Base-by-base conservation (phyloP, 345 rosid genomes). In the Carallia pectinifolia region DNA sequence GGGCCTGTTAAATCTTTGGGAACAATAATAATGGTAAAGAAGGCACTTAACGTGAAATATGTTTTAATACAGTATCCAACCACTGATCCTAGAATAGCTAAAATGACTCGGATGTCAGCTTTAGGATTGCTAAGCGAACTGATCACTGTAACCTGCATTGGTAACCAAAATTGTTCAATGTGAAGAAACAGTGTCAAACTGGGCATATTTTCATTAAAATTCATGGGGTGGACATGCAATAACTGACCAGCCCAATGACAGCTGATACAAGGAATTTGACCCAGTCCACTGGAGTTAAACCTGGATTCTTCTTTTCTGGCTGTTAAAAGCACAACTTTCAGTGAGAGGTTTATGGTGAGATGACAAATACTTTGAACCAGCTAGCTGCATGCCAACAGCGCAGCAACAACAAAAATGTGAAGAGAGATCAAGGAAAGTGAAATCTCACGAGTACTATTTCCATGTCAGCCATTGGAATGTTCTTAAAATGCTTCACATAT, bases 211-310 rank as follows among this genome's bases (percentile, higher is more conserved):
- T 47, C 63, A 56, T 63, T 30, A 38, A 36, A 34, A 19, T 52
- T 62, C 34, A 17, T 44, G 50, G 50, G 50, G 8, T 5, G 62
- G 61, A 33, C 1, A 60, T 47, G 65, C 30, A 53, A 56, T 31
- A 8, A 62, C 74, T 65, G 53, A 76, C 79, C 79, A 76, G 50
- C n/a, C 79, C 79, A 50, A 76, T 40, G 15, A 70, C 12, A 53
- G 79, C 74, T 59, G 79, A 70, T 10, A 31, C 79, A 23, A 76
- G 33, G 67, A 76, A 76, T 39, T 59, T 70, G 44, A 76, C 79
- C 79, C 79, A 76, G 18, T 76, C 79, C 79, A 70, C 61, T 39
- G 79, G 79, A 70, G 74, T 76, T 53, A 76, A 65, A 47, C 79
- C 79, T 1, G 79, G 74, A 65, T 70, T 76, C 17, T 70, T 76